Conservation (phyloP, 176 grass and related monocot species). For the Avena sativa region DNA sequence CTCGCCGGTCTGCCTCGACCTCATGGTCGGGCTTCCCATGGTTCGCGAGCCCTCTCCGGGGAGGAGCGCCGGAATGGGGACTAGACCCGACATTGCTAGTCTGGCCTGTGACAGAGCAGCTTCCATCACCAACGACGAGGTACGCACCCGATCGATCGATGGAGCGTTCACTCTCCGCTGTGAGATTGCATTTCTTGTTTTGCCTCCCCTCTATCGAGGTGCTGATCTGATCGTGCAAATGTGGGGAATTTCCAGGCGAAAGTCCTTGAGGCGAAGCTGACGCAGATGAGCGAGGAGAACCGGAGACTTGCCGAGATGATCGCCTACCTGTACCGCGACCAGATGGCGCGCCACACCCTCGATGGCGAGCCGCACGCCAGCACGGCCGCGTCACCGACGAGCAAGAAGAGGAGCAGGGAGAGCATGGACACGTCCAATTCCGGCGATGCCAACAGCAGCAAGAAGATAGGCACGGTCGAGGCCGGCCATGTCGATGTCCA, state of each 20-base stretch:
- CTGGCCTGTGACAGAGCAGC: neutral
- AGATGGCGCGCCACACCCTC: neutral
- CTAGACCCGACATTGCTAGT: neutral
- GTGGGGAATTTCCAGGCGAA: slow-evolving; percentile 24
- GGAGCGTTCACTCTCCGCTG: neutral
- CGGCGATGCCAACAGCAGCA: neutral
- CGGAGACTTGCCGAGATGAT: slow-evolving; percentile 64
- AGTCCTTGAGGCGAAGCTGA: slow-evolving; percentile 56
- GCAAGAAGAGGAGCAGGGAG: slow-evolving; percentile 59
- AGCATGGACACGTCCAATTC: slow-evolving; percentile 38
- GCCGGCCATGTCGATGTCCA: slow-evolving; percentile 35
- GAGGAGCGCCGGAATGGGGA: neutral
- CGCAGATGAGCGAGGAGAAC: slow-evolving; percentile 74
- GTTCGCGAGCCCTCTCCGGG: slow-evolving; percentile 8
- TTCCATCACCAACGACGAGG: slow-evolving; percentile 38
- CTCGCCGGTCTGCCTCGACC: slow-evolving; percentile 65
- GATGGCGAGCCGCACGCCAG: neutral
- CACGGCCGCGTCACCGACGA: neutral
- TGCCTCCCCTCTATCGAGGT: neutral
- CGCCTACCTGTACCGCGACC: slow-evolving; percentile 30
- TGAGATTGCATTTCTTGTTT: neutral
- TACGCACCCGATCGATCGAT: neutral
- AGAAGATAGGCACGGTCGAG: neutral
- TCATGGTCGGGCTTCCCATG: slow-evolving; percentile 57
- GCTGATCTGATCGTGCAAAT: neutral